These are phyloP conservation scores for Chaetomidium leptoderma DNA, from an alignment of 495 filamentous ascomycete species.

Conservation along the genomic window DNA sequence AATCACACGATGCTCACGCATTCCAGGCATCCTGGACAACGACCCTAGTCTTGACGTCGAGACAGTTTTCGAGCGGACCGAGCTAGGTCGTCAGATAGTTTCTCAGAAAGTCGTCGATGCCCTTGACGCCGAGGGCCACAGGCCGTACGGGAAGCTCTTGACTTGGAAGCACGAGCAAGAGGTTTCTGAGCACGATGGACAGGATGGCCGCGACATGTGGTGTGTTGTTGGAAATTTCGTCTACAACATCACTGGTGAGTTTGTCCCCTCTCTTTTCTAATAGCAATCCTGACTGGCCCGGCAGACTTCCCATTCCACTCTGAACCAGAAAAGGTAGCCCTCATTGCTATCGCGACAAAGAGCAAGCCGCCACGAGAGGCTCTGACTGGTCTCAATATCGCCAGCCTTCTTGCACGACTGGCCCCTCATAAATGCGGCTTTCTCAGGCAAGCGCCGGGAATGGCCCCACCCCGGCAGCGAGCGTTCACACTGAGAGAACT, in stretches of 20 bases:
- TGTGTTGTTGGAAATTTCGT: conserved; percentile 1
- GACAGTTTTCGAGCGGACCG: neutral
- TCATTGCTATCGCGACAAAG: neutral
- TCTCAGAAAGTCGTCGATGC: neutral
- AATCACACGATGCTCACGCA: neutral
- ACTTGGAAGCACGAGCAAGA: neutral
- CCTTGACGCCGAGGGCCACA: neutral
- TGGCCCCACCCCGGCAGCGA: neutral
- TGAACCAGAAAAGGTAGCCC: neutral
- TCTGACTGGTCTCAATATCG: neutral
- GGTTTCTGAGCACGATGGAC: conserved; percentile 6
- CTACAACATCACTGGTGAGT: conserved; percentile 14
- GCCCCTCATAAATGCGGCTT: neutral
- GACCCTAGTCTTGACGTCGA: neutral
- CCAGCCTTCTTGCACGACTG: neutral
- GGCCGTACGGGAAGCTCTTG: conserved; percentile 7
- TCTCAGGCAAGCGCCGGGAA: neutral
- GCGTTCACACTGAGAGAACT: conserved; percentile 2
- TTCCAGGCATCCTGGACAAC: neutral
- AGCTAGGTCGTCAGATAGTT: neutral
- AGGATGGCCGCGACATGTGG: conserved; percentile 9
- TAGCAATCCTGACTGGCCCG: neutral
- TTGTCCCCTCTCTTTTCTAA: neutral
- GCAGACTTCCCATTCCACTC: conserved; percentile 2
- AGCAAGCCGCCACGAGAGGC: neutral